Evolutionary conservation across 208 protist species (phyloP).

Genomic region (Acanthamoeba royreba): DNA sequence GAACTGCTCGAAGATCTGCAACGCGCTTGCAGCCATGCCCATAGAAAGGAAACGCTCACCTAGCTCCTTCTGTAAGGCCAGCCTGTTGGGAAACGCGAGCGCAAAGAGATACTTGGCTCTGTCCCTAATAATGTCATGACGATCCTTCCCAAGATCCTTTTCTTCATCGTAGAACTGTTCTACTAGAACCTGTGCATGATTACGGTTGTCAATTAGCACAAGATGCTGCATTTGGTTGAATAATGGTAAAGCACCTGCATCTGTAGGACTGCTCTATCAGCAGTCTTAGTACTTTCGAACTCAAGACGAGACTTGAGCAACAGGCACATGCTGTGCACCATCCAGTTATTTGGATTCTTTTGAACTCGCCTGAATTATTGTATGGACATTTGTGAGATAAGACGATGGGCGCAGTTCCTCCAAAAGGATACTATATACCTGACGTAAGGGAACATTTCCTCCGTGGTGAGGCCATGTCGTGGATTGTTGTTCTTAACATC

Average conservation of each 20-base stretch:
- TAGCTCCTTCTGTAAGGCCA: constrained; percentile 56
- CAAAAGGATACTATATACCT: neutral
- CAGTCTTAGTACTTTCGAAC: constrained; percentile 49
- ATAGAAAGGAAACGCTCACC: constrained; percentile 65
- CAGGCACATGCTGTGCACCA: constrained; percentile 72
- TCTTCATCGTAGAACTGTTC: constrained; percentile 75
- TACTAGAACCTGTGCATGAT: constrained; percentile 70
- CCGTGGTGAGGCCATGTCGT: constrained; percentile 66
- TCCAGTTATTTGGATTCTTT: constrained; percentile 72
- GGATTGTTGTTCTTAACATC: constrained; percentile 70
- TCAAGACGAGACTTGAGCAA: constrained; percentile 69
- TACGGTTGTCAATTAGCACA: neutral
- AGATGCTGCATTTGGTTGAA: neutral
- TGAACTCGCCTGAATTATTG: constrained; percentile 44
- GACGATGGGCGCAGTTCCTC: neutral
- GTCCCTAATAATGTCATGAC: neutral
- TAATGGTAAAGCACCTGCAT: neutral
- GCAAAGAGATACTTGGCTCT: constrained; percentile 41
- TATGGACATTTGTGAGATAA: neutral
- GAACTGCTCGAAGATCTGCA: constrained; percentile 73
- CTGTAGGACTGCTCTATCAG: constrained; percentile 20
- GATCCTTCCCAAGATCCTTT: neutral
- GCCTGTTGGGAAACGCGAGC: constrained; percentile 50
- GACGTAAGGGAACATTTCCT: constrained; percentile 78
- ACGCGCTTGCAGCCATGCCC: constrained; percentile 62